Base-by-base conservation (phyloP, 1,284 basidiomycete genomes). In the Puccinia polysora region DNA sequence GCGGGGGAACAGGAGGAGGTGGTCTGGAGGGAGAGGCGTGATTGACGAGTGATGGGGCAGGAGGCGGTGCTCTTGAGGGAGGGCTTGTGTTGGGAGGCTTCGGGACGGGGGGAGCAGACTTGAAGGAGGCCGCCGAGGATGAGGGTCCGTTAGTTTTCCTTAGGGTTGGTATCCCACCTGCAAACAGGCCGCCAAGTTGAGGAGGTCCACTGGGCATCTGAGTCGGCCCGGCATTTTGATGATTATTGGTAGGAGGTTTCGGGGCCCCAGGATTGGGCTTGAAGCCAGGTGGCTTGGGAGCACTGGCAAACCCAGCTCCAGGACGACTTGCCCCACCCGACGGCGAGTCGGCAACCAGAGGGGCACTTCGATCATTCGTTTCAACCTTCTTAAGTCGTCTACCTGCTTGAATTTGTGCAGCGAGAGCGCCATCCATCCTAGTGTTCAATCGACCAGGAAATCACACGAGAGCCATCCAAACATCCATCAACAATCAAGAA, bases 101-200 rank as follows among this genome's bases (percentile, higher is more conserved):
- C 18, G 68, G 58, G n/a, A 52, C 49, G 14, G 68, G 68, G 12
- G 58, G 56, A 25, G 68, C 56, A 36, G 68, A 38, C 53, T 58
- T 59, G 43, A 58, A 47, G 12, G 53, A 40, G 36, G 67, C 55
- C 49, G 68, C 30, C 38, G 47, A 50, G 30, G 62, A 32, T 8
- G 23, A 25, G 25, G 10, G 28, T 15, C 18, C 34, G 23, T 34
- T 70, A 14, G 68, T 70, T 50, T 70, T 70, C 65, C 75, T 77
- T 52, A 77, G 74, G 20, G 76, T 77, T 14, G 77, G 77, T 75
- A 77, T 77, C 1, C 77, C 77, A n/a, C 77, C 77, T 0, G 77
- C 76, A 47, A 77, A 77, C 1, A 77, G 65, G 1, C 77, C 77
- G 18, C 75, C 77, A 62, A 77, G 73, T 40, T 75, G 74, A 20